Evolutionary conservation across 306 rosid genomes (phyloP).

Genomic region (Cucurbita pepo): DNA sequence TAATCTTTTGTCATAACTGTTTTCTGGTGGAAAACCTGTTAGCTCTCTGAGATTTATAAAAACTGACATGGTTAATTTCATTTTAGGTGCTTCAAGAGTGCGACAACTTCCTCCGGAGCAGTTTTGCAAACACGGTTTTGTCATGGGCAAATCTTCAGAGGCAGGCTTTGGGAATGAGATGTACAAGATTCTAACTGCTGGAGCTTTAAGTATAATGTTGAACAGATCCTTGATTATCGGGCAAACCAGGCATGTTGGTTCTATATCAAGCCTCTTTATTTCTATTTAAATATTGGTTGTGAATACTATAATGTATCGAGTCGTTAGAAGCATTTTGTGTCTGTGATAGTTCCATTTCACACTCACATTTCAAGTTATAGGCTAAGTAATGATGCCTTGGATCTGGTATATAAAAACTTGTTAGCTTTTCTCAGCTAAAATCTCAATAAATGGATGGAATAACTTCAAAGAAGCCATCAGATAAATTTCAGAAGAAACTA

Average conservation of each 20-base stretch:
- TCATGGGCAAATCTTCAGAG: constrained; percentile 78
- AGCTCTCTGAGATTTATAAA: neutral
- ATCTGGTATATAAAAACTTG: neutral
- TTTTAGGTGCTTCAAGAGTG: constrained; percentile 74
- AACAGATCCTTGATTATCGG: constrained; percentile 96
- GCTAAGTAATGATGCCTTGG: neutral
- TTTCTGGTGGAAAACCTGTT: neutral
- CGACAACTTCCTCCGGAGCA: constrained; percentile 54
- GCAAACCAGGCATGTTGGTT: constrained; percentile 99
- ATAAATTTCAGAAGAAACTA: neutral
- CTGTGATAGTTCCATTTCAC: neutral
- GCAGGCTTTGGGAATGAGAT: constrained; percentile 98
- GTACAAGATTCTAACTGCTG: constrained; percentile 84
- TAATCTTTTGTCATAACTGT: neutral
- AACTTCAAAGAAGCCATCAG: neutral
- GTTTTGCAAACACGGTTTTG: constrained; percentile 83
- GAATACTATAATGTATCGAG: neutral
- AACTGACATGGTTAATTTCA: constrained; percentile 6
- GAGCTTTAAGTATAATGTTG: constrained; percentile 76
- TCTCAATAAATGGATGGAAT: neutral
- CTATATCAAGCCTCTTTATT: constrained; percentile 76
- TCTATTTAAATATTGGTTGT: constrained; percentile 12
- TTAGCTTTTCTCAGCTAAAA: neutral
- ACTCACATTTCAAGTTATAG: neutral
- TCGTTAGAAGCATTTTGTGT: neutral